Evolutionary conservation across 2,329 filamentous ascomycete genomes (phyloP).

Genomic region (Exophiala sideris): DNA sequence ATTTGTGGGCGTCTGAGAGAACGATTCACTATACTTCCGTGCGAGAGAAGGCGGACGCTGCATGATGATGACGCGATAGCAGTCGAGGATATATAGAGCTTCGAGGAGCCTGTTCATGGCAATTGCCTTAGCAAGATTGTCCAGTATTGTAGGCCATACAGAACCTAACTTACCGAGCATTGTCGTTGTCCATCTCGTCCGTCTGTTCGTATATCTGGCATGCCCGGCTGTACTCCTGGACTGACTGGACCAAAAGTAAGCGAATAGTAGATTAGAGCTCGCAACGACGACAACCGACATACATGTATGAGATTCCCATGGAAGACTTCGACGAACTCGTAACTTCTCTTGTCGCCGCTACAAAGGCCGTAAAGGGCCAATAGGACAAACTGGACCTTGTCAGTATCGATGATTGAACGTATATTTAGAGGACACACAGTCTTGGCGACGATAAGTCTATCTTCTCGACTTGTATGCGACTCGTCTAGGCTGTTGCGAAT

Average conservation of each 20-base stretch:
- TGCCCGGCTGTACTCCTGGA: conserved; percentile 11
- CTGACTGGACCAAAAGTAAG: conserved; percentile 1
- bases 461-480: not conserved
- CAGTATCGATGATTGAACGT: not conserved
- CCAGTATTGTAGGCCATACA: too few species aligned
- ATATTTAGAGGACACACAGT: conserved; percentile 9
- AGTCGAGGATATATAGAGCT: conserved; percentile 15
- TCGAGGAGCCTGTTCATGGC: conserved; percentile 6
- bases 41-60: conserved; percentile 7
- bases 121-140: not conserved
- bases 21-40: conserved; percentile 4
- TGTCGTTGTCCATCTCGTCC: not conserved
- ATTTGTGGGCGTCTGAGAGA: not conserved
- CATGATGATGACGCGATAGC: conserved; percentile 16
- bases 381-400: not conserved
- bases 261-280: not conserved
- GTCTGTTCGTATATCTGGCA: not conserved
- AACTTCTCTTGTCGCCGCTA: conserved; percentile 17
- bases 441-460: conserved; percentile 2
- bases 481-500: not conserved
- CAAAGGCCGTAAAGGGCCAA: conserved; percentile 12
- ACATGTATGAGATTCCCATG: conserved; percentile 9
- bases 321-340: conserved; percentile 15
- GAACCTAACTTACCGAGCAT: conserved; percentile 4
- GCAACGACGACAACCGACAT: not conserved